Conservation (phyloP, 257 asterid species). For the Apocynum venetum region DNA sequence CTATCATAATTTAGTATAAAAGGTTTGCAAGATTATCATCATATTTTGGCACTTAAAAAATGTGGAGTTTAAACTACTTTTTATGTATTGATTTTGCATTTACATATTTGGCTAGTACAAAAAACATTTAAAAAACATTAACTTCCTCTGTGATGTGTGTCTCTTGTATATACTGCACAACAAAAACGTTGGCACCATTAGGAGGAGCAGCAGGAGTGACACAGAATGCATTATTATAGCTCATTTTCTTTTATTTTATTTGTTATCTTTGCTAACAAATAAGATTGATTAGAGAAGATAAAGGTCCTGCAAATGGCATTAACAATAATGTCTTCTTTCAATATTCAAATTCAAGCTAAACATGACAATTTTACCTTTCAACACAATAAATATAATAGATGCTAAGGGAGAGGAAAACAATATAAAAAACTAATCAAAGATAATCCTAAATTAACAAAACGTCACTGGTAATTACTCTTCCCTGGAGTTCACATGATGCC, state of each 20-base stretch:
- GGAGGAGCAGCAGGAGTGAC: not conserved
- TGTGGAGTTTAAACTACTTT: no score
- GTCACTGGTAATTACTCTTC: not conserved
- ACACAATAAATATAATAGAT: not conserved
- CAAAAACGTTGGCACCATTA: not conserved
- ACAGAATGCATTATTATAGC: not conserved
- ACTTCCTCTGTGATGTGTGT: not conserved
- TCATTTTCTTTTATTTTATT: not conserved
- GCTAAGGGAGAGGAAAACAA: not conserved
- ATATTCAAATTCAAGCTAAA: not conserved
- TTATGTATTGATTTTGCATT: not conserved
- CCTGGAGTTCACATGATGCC: not conserved
- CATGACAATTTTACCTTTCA: not conserved
- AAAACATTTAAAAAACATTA: no score
- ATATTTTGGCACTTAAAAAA: not conserved
- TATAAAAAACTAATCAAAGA: not conserved
- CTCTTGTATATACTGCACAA: not conserved
- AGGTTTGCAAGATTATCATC: not conserved
- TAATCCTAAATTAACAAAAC: not conserved
- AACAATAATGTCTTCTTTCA: not conserved
- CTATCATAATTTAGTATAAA: not conserved
- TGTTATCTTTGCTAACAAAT: not conserved
- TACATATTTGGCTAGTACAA: not conserved
- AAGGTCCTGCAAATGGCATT: not conserved
- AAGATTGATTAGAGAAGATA: not conserved